Evolutionary conservation across 2,329 filamentous ascomycete species (phyloP), one percentile per base, ranked within the genome.

Genomic region (Nemania sp.): DNA sequence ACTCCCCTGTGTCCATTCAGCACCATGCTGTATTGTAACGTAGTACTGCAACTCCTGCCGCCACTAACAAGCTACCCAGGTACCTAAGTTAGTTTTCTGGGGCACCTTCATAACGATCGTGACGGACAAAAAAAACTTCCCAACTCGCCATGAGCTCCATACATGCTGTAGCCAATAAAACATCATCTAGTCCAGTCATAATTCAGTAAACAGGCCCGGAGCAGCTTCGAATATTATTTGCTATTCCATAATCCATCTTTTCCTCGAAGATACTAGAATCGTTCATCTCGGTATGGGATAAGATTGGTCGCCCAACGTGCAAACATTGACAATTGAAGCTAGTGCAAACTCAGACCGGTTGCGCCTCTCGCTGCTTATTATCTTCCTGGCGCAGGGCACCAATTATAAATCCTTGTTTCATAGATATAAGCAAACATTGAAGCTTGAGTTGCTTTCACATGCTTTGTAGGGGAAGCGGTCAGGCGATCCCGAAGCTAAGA

Each of bases 1-100:
- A 58, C 48, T 54, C 49, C 52, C 45, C 46, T 61, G 53, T 59
- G 30, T 49, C 47, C 56, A 61, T 53, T 43, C 19, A 45, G 46
- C 46, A 56, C 57, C 57, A 53, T 57, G 61, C 49, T 62, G 50
- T 54, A 43, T 57, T 63, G 65, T 63, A 66, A 66, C 64, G 64
- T 67, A 49, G 54, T 55, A 68, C 60, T 50, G 53, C 56, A 57
- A 61, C 56, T 59, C 45, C 44, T 62, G 54, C 57, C 57, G 56
- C 61, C 55, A 57, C 44, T 59, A 43, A 42, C n/a, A n/a, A n/a
- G n/a, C n/a, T n/a, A n/a, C n/a, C n/a, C n/a, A n/a, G n/a, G n/a
- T n/a, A n/a, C 4, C 11, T 52, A 31, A 33, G 24, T 46, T 31
- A 57, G 52, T 60, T 49, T 47, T 57, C 17, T 42, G 22, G 41